These are phyloP conservation scores for Purshia tridentata DNA, from an alignment of 306 rosid genomes.

Conservation along the genomic window DNA sequence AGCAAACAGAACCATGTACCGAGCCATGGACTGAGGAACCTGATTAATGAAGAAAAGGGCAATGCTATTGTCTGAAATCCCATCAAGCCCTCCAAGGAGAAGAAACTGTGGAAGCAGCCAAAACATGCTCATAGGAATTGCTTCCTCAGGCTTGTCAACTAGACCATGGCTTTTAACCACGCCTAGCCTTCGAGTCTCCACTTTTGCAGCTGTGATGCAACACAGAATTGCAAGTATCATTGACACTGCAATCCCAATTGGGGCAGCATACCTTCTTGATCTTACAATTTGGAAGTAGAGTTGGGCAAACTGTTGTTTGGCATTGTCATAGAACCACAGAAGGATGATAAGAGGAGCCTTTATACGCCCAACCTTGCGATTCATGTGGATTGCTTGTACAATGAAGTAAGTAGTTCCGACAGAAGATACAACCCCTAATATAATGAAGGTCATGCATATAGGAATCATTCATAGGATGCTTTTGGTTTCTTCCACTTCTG, in stretches of 20 bases:
- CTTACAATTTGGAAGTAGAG: neutral
- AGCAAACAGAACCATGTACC: slow-evolving; percentile 8
- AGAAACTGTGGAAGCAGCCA: slow-evolving; percentile 45
- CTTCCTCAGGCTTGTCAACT: slow-evolving; percentile 13
- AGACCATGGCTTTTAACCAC: slow-evolving; percentile 25
- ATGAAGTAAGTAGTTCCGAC: slow-evolving; percentile 26
- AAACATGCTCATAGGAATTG: slow-evolving; percentile 36
- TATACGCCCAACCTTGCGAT: slow-evolving; percentile 26
- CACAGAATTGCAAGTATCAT: slow-evolving; percentile 27
- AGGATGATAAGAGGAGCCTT: slow-evolving; percentile 22
- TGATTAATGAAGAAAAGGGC: neutral
- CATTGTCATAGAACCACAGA: slow-evolving; percentile 8
- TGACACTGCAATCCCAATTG: slow-evolving; percentile 20
- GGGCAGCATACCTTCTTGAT: neutral
- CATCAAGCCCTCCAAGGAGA: slow-evolving; percentile 27
- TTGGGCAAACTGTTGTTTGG: neutral
- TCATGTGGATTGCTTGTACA: slow-evolving; percentile 31
- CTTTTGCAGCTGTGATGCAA: slow-evolving; percentile 35
- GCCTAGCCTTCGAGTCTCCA: slow-evolving; percentile 29
- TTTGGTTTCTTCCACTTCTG: slow-evolving; percentile 39
- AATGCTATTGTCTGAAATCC: slow-evolving; percentile 14
- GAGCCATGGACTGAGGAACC: neutral
- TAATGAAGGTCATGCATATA: slow-evolving; percentile 10
- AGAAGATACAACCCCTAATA: slow-evolving; percentile 24
- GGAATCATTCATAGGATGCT: slow-evolving; percentile 21